A percentile compares a stretch with the other conserved stretches of the same genome.
Evolutionary conservation across 768 basidiomycete genomes (phyloP).

Genomic region (Leccinellum luteum): DNA sequence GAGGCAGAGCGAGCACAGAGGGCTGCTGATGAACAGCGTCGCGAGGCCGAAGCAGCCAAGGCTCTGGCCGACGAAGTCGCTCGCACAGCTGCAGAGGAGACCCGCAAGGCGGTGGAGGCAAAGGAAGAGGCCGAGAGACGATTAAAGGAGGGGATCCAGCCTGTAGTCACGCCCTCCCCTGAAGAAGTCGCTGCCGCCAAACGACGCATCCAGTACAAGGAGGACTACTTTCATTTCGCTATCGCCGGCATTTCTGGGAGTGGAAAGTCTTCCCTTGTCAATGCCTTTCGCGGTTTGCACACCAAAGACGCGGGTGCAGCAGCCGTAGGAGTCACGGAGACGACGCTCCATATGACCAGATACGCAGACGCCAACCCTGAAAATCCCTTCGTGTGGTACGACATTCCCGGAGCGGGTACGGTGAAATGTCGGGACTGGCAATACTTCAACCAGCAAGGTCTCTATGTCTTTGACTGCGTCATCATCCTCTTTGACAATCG

Average conservation of each 20-base stretch:
- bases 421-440: constrained; percentile 32
- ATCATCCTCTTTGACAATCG: constrained; percentile 34
- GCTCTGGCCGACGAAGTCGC: neutral
- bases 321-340: constrained; percentile 29
- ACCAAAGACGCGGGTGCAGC: constrained; percentile 23
- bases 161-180: constrained; percentile 20
- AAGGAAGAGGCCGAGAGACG: constrained; percentile 17
- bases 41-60: neutral
- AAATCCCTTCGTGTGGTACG: constrained; percentile 32
- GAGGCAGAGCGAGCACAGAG: neutral
- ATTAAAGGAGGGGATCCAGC: constrained; percentile 27
- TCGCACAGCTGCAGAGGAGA: neutral
- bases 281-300: constrained; percentile 33
- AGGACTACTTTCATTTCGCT: constrained; percentile 32
- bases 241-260: constrained; percentile 34
- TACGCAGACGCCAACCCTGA: constrained; percentile 25
- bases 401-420: constrained; percentile 37
- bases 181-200: constrained; percentile 20
- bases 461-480: constrained; percentile 37
- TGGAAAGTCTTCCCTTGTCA: constrained; percentile 37
- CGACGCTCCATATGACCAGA: constrained; percentile 24
- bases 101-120: constrained; percentile 2
- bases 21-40: neutral
- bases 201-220: constrained; percentile 16
- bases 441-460: constrained; percentile 37